Conservation (phyloP, 257 asterid species). For the Primulina eburnea region DNA sequence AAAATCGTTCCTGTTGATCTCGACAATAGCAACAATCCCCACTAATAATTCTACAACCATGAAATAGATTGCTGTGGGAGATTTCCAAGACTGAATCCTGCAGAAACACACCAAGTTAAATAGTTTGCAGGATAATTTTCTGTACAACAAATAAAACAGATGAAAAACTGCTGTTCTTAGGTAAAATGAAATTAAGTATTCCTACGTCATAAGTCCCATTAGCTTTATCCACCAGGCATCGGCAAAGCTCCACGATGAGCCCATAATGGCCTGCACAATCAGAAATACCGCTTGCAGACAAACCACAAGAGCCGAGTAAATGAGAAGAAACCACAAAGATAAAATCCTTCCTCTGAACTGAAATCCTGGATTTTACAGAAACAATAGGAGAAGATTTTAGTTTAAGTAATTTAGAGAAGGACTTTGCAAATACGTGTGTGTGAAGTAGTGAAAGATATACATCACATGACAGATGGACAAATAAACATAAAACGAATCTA, state of each 20-base stretch:
- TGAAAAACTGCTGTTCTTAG: conserved; percentile 10
- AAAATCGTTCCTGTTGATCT: conserved; percentile 54
- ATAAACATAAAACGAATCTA: conserved; percentile 13
- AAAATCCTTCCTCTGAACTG: conserved; percentile 50
- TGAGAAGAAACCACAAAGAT: conserved; percentile 60
- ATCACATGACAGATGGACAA: conserved; percentile 5
- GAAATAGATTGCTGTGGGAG: conserved; percentile 52
- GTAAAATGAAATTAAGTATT: conserved; percentile 17
- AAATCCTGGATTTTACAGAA: conserved; percentile 46
- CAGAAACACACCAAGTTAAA: conserved; percentile 34
- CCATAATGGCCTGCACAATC: conserved; percentile 39
- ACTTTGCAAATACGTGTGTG: background rate
- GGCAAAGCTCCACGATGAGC: conserved; percentile 44
- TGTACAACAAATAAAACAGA: background rate
- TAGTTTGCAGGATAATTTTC: conserved; percentile 12
- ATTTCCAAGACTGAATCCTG: conserved; percentile 69
- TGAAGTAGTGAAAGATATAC: conserved; percentile 13
- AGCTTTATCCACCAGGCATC: conserved; percentile 77
- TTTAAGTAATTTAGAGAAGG: conserved; percentile 6
- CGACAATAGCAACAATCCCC: conserved; percentile 51
- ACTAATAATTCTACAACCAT: conserved; percentile 52
- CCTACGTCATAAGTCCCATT: conserved; percentile 69
- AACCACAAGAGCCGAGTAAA: conserved; percentile 48
- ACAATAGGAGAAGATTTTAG: conserved; percentile 14
- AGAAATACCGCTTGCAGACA: conserved; percentile 54